Evolutionary conservation across 768 basidiomycete species (phyloP), one percentile per base, ranked within the genome.

Genomic region (Pluteus cervinus): DNA sequence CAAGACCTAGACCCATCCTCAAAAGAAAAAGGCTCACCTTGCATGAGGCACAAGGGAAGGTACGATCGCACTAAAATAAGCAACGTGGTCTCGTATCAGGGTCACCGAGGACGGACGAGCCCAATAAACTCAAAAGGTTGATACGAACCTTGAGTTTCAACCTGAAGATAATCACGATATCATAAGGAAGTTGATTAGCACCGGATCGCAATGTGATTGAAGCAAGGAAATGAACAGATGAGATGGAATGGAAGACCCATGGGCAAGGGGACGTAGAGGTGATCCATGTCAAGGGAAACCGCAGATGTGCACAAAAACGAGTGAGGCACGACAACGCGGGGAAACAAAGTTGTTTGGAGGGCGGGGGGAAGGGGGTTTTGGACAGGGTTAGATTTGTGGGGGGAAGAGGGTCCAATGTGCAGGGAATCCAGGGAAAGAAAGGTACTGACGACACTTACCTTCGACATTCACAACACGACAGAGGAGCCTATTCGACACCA

Each of bases 391-490:
- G 20, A 8, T 16, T 7, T 18, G 20, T 16, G n/a, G 14, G 15
- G 30, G 30, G 30, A 7, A 18, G n/a, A 8, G 30, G 29, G 33
- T 28, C 26, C 9, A 8, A 22, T 6, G 7, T 12, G 15, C 9
- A 12, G n/a, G 26, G 11, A 26, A 29, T 28, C 7, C 15, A 20
- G 24, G 20, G 33, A 18, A 14, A 15, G 30, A 34, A 15, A n/a
- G n/a, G n/a, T n/a, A n/a, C n/a, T n/a, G n/a, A 25, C 14, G n/a
- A 11, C 8, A 47, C 67, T 49, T 45, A 70, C 75, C 77, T 65
- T 47, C 77, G 61, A 52, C 77, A 80, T 57, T 79, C 77, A 45
- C 76, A 76, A 42, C 77, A 80, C 0, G 76, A 79, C 15, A 79
- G 58, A 17, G 76, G 74, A 24, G 72, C 58, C 70, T 74, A 33